phyloP scores from a whole-genome alignment of 371 early-diverging fungal genomes.

The Apophysomyces ossiformis region DNA sequence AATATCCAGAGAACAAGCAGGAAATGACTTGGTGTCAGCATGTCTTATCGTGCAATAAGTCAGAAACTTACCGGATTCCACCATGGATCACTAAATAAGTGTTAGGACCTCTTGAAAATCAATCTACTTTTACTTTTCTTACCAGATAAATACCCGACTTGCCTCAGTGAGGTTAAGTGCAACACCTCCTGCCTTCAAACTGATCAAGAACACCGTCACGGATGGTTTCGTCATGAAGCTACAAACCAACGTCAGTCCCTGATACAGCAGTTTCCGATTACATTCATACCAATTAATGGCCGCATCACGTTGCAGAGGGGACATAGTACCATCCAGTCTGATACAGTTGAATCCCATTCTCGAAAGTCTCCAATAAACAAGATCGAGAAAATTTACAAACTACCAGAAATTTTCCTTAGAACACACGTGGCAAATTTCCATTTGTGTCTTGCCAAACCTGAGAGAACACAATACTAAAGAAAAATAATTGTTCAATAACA shows the following conservation, averaged over 20 bases:
- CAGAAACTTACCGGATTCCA: conserved; percentile 83
- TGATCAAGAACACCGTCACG: conserved; percentile 89
- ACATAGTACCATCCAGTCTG: conserved; percentile 95
- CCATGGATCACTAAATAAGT: conserved; percentile 74
- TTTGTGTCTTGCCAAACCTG: conserved; percentile 30
- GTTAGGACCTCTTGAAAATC: background rate
- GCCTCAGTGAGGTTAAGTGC: conserved; percentile 97
- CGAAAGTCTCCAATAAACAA: conserved; percentile 94
- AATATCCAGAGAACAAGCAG: background rate
- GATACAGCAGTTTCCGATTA: background rate
- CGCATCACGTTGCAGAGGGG: conserved; percentile 80
- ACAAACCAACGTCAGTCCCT: background rate
- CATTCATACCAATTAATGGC: conserved; percentile 63
- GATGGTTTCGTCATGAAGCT: conserved; percentile 84
- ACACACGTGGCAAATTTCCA: background rate
- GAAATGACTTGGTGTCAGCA: background rate
- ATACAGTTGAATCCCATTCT: conserved; percentile 93
- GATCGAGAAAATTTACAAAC: conserved; percentile 92
- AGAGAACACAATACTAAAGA: conserved; percentile 48
- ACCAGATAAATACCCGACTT: conserved; percentile 84
- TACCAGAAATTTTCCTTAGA: conserved; percentile 40
- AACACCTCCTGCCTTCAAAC: conserved; percentile 95
- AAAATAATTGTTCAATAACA: background rate
- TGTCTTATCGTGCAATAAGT: conserved; percentile 50
- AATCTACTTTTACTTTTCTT: conserved; percentile 8